These are phyloP conservation scores for Podaxis carcinomalis DNA, from an alignment of 768 basidiomycete species.

Conservation along the genomic window DNA sequence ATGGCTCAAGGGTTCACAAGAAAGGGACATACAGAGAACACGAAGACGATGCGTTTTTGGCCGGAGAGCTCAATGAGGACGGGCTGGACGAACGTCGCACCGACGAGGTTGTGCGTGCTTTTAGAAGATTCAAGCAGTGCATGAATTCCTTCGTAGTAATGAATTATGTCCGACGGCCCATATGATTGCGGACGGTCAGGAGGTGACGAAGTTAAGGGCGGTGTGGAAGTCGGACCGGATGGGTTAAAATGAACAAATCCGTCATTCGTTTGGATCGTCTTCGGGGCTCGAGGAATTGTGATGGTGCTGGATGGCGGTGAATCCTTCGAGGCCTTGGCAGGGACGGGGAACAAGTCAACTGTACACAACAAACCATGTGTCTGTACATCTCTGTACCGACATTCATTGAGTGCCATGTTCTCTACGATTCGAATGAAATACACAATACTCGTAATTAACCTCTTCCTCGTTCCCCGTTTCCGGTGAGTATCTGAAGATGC, in stretches of 20 bases:
- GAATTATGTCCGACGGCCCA: constrained; percentile 33
- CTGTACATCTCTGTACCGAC: constrained; percentile 47
- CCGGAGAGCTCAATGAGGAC: constrained; percentile 52
- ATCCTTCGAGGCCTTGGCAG: constrained; percentile 17
- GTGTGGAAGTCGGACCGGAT: constrained; percentile 9
- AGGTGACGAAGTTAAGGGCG: constrained; percentile 7
- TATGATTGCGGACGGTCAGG: constrained; percentile 9
- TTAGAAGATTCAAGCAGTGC: constrained; percentile 47
- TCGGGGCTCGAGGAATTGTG: constrained; percentile 1
- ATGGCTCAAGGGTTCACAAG: background rate
- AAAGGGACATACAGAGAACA: constrained; percentile 49
- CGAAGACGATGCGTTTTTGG: constrained; percentile 54
- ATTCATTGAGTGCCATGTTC: constrained; percentile 13
- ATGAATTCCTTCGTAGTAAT: constrained; percentile 31
- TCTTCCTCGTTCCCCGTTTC: constrained; percentile 37
- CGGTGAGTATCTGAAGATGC: constrained; percentile 38
- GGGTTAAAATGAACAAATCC: constrained; percentile 9
- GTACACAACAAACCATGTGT: constrained; percentile 70
- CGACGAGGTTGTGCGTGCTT: constrained; percentile 49
- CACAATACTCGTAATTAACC: constrained; percentile 44
- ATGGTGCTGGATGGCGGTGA: constrained; percentile 6
- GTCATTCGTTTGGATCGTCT: constrained; percentile 1
- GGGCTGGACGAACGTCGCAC: constrained; percentile 58
- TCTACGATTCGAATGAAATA: constrained; percentile 3
- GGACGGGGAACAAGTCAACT: constrained; percentile 71